Evolutionary conservation across 2,329 filamentous ascomycete genomes (phyloP).

Genomic region (Cercospora beticola): DNA sequence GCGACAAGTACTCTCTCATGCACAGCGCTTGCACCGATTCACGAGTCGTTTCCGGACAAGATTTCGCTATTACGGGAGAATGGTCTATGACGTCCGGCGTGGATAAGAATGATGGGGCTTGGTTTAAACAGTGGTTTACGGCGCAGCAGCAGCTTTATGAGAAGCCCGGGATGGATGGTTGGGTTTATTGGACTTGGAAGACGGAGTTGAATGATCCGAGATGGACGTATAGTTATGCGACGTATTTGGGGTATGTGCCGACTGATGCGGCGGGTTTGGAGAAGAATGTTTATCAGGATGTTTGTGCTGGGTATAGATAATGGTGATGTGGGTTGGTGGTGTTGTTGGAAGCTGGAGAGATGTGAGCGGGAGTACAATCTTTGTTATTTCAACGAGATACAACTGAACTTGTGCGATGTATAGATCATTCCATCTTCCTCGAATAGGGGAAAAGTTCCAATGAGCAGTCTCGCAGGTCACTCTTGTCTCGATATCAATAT

Average conservation of each 20-base stretch:
- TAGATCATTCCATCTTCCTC: background rate
- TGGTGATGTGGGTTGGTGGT: background rate
- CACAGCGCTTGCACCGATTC: slow-evolving; percentile 15
- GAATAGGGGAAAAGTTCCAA: background rate
- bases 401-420: background rate
- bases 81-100: slow-evolving; percentile 14
- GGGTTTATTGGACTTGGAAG: slow-evolving; percentile 20
- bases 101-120: slow-evolving; percentile 9
- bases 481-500: background rate
- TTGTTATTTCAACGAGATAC: background rate
- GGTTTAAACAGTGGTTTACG: slow-evolving; percentile 13
- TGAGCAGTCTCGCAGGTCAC: background rate
- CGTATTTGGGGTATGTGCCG: slow-evolving; percentile 9
- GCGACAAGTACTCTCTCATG: slow-evolving; percentile 10
- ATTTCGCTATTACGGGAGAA: slow-evolving; percentile 15
- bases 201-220: slow-evolving; percentile 13
- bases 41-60: slow-evolving; percentile 5
- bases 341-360: background rate
- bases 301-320: slow-evolving; percentile 13
- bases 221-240: slow-evolving; percentile 15
- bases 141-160: slow-evolving; percentile 19
- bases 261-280: slow-evolving; percentile 12
- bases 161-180: slow-evolving; percentile 13
- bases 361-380: background rate
- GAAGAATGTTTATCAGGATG: slow-evolving; percentile 19